phyloP scores from a whole-genome alignment of 163 green algal species.

The Scenedesmus sp. region DNA sequence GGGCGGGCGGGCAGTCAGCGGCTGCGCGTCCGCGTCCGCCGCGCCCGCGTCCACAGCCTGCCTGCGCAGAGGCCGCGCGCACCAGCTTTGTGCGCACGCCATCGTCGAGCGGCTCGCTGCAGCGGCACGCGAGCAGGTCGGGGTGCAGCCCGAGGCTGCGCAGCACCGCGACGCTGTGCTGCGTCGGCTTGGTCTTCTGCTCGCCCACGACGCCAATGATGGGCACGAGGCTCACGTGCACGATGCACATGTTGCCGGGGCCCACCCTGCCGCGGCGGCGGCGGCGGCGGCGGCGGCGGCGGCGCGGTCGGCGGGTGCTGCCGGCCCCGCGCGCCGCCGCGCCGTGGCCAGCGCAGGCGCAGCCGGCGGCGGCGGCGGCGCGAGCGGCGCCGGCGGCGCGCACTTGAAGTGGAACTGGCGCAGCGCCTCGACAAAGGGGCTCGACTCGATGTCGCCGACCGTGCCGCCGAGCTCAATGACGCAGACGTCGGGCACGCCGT shows the following conservation, averaged over 20 bases:
- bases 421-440: constrained; percentile 98
- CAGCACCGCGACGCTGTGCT: constrained; percentile 94
- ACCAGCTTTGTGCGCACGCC: constrained; percentile 92
- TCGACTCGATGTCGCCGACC: constrained; percentile 98
- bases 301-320: neutral
- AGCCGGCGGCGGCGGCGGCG: too few species aligned
- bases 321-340: neutral
- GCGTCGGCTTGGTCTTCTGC: constrained; percentile 99
- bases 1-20: neutral
- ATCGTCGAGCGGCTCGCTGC: constrained; percentile 79
- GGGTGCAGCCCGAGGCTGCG: constrained; percentile 93
- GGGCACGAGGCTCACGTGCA: constrained; percentile 97
- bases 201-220: constrained; percentile 98
- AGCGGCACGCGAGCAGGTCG: constrained; percentile 92
- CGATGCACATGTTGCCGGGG: constrained; percentile 80
- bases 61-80: too few species aligned
- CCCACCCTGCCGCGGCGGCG: constrained; percentile 48
- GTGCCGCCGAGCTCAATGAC: constrained; percentile 99
- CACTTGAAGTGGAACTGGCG: constrained; percentile 96
- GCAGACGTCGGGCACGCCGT: constrained; percentile 91
- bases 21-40: too few species aligned
- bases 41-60: neutral
- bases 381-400: too few species aligned
- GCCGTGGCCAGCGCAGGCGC: too few species aligned
- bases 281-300: neutral